Conservation (phyloP, 1,139 yeast genomes). For the Zhuliangozyma parablackwelliae region DNA sequence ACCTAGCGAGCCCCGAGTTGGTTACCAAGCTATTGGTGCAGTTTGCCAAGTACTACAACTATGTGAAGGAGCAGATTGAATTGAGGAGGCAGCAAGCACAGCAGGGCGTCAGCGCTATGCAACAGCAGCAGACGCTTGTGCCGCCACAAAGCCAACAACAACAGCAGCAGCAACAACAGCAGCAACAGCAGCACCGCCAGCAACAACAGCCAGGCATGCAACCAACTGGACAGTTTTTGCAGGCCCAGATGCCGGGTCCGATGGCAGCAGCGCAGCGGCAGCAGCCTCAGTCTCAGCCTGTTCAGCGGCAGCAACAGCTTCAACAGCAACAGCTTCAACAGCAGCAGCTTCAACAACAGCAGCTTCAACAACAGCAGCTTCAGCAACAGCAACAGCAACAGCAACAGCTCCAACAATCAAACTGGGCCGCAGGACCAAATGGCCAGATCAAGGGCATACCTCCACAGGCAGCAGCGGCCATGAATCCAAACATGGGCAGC, state of each 20-base stretch:
- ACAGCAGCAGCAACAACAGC: conserved; percentile 10
- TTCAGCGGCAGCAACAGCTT: conserved; percentile 12
- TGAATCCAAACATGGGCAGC: conserved; percentile 12
- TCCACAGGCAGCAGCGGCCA: conserved; percentile 1
- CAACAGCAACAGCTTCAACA: conserved; percentile 11
- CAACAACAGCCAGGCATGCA: conserved; percentile 20
- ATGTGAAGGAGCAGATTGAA: conserved; percentile 51
- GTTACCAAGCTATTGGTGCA: conserved; percentile 68
- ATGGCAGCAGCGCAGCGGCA: conserved; percentile 3
- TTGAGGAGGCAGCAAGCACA: conserved; percentile 26
- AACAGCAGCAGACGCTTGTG: conserved; percentile 11
- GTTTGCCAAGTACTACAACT: conserved; percentile 69
- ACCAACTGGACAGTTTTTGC: conserved; percentile 9
- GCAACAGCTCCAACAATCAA: not conserved
- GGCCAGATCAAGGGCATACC: not conserved
- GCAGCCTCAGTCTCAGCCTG: conserved; percentile 12
- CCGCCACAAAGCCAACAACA: conserved; percentile 10
- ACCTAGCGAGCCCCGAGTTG: conserved; percentile 64
- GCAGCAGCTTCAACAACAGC: conserved; percentile 13
- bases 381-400: conserved; percentile 13
- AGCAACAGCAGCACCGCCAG: conserved; percentile 3
- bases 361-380: conserved; percentile 10
- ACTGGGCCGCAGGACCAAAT: conserved; percentile 3
- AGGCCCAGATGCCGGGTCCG: conserved; percentile 9
- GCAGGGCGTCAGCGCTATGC: conserved; percentile 5